These are phyloP conservation scores for Rutstroemia sydowiana DNA, from an alignment of 2,329 filamentous ascomycete genomes.

Conservation along the genomic window DNA sequence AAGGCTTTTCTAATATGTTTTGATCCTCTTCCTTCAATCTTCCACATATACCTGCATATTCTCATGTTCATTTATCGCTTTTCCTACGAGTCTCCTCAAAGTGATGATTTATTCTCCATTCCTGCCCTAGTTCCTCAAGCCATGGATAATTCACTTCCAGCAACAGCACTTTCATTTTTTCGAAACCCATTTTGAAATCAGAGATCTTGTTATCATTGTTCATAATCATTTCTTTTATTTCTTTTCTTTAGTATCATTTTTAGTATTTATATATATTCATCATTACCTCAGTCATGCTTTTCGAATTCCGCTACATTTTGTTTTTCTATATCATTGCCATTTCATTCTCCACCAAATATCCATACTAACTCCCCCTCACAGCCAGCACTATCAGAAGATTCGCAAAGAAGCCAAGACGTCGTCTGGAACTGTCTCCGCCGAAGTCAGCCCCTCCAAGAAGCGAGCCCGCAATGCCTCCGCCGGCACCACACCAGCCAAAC, in stretches of 20 bases:
- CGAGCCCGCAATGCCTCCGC: background rate
- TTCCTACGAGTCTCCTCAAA: no score
- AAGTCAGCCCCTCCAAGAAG: background rate
- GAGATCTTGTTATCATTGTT: no score
- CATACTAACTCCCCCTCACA: conserved; percentile 8
- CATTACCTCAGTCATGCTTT: background rate
- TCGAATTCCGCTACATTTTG: no score
- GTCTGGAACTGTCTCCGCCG: background rate
- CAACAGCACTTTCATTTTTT: no score
- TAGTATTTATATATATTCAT: background rate
- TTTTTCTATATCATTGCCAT: background rate
- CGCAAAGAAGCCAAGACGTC: conserved; percentile 14
- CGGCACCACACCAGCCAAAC: background rate
- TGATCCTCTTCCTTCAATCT: background rate
- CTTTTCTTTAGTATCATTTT: no score
- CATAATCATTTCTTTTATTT: no score
- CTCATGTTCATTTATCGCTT: background rate
- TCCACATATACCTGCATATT: background rate
- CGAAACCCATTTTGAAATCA: no score
- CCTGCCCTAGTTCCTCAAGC: no score
- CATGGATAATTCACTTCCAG: no score
- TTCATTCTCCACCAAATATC: background rate
- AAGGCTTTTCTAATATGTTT: no score
- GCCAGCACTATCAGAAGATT: conserved; percentile 30
- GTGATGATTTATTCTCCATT: no score